phyloP scores from a whole-genome alignment of 2,329 filamentous ascomycete genomes.

The Elsinoe batatas region DNA sequence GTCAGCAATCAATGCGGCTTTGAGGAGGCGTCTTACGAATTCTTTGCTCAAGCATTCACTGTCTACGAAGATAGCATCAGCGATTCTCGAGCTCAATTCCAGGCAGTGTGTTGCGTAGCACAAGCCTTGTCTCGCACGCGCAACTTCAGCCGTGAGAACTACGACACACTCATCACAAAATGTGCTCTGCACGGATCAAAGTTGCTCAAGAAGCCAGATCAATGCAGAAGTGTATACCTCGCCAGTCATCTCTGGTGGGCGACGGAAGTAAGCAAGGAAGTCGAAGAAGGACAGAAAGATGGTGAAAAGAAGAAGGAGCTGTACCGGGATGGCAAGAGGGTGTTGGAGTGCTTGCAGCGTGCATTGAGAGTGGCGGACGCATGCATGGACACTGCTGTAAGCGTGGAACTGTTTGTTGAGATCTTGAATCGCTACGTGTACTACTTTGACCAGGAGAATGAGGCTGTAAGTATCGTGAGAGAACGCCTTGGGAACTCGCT shows the following conservation, averaged over 20 bases:
- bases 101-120: conserved; percentile 90
- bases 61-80: conserved; percentile 95
- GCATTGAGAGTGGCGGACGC: conserved; percentile 93
- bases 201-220: conserved; percentile 91
- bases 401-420: conserved; percentile 95
- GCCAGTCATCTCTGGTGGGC: conserved; percentile 98
- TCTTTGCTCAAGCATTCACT: conserved; percentile 95
- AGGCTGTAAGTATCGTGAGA: conserved; percentile 53
- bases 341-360: conserved; percentile 90
- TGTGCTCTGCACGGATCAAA: conserved; percentile 95
- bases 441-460: conserved; percentile 98
- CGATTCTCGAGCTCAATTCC: conserved; percentile 93
- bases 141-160: conserved; percentile 92
- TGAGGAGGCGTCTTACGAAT: conserved; percentile 95
- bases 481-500: not conserved
- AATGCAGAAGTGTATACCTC: conserved; percentile 91
- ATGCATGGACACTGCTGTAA: conserved; percentile 97
- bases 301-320: conserved; percentile 53
- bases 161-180: conserved; percentile 97
- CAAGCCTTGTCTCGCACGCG: conserved; percentile 79
- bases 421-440: conserved; percentile 98
- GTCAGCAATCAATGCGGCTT: conserved; percentile 84
- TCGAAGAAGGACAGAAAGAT: conserved; percentile 42
- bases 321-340: conserved; percentile 94
- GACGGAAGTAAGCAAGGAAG: conserved; percentile 73